A percentile compares a stretch with the other conserved stretches of the same genome.
Evolutionary conservation across 371 early-diverging fungal species (phyloP).

Genomic region (Cokeromyces recurvatus): DNA sequence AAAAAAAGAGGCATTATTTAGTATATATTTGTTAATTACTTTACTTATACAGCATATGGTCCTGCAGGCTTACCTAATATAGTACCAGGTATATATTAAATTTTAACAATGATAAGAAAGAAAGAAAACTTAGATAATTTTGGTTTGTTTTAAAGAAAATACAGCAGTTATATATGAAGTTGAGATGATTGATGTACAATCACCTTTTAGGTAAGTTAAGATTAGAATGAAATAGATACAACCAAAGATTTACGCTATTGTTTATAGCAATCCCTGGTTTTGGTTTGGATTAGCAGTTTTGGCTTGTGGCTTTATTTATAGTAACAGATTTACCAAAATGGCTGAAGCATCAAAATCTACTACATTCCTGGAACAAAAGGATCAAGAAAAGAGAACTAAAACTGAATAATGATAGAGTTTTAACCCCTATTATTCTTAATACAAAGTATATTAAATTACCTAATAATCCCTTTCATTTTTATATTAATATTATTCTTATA

Average conservation of each 20-base stretch:
- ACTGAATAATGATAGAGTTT: constrained; percentile 12
- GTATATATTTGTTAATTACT: background rate
- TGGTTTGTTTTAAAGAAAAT: too few relatives aligned
- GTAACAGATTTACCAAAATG: background rate
- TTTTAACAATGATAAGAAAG: too few relatives aligned
- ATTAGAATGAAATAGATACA: background rate
- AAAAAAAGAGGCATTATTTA: background rate
- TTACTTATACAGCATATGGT: constrained; percentile 27
- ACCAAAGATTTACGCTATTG: background rate
- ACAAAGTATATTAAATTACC: too few relatives aligned
- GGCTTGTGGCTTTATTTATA: constrained; percentile 1
- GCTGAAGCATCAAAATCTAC: background rate
- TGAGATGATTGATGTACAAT: constrained; percentile 23
- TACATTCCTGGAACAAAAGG: constrained; percentile 12
- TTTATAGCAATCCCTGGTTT: constrained; percentile 34
- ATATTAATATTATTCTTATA: too few relatives aligned
- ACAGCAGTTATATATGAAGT: constrained; percentile 36
- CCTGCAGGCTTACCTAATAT: constrained; percentile 27
- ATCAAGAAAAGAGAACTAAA: constrained; percentile 9
- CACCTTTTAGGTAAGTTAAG: constrained; percentile 28
- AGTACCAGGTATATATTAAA: constrained; percentile 35
- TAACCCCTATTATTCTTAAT: too few relatives aligned
- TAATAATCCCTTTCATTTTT: too few relatives aligned
- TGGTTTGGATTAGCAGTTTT: constrained; percentile 16
- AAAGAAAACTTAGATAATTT: too few relatives aligned